Conservation (phyloP, 1,284 basidiomycete species). For the Boletus semigastroideus region DNA sequence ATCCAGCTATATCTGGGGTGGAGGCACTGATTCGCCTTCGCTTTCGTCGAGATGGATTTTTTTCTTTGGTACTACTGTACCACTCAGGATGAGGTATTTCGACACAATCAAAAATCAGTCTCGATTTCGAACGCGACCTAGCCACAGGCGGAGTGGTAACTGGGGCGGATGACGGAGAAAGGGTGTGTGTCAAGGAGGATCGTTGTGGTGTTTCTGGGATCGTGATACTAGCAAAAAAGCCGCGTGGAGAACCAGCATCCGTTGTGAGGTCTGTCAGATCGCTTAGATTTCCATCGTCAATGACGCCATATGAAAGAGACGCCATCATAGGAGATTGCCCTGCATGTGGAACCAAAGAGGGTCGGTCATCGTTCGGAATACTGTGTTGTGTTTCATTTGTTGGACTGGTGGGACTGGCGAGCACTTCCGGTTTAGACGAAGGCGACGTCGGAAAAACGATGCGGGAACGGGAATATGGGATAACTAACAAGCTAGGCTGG, state of each 20-base stretch:
- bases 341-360: background rate
- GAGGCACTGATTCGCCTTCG: conserved; percentile 11
- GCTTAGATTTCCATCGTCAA: conserved; percentile 24
- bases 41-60: conserved; percentile 5
- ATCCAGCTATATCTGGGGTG: background rate
- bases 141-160: background rate
- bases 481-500: background rate
- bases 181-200: background rate
- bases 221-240: background rate
- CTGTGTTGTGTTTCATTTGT: background rate
- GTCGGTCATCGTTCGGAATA: background rate
- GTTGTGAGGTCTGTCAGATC: conserved; percentile 31
- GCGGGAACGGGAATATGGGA: background rate
- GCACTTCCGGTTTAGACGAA: background rate
- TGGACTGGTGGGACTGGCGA: background rate
- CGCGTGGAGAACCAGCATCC: conserved; percentile 17
- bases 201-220: background rate
- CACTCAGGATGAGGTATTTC: conserved; percentile 17
- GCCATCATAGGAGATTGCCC: background rate
- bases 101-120: conserved; percentile 27
- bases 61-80: conserved; percentile 6
- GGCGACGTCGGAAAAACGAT: conserved; percentile 1
- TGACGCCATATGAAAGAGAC: background rate
- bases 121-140: conserved; percentile 8
- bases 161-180: background rate